These are phyloP conservation scores for Cladosporium sphaerospermum DNA, from an alignment of 2,329 filamentous ascomycete species.

Conservation along the genomic window DNA sequence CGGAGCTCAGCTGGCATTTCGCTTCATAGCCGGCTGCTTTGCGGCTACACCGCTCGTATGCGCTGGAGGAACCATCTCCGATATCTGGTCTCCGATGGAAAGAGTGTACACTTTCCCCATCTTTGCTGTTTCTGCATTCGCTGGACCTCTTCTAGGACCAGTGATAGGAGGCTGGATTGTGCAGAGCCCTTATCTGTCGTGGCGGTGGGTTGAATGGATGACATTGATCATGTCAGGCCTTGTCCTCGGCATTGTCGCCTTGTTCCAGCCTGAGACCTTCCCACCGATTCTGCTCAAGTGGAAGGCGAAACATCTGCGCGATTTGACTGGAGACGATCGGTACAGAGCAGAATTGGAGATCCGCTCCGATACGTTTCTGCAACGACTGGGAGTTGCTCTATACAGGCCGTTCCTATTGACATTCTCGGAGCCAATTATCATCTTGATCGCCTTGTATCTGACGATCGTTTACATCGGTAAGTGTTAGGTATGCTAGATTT, in stretches of 20 bases:
- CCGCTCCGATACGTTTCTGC: conserved; percentile 12
- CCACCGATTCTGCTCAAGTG: conserved; percentile 32
- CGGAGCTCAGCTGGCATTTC: conserved; percentile 18
- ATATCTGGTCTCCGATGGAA: conserved; percentile 20
- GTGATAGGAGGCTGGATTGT: conserved; percentile 40
- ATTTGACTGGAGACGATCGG: conserved; percentile 20
- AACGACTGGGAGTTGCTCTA: conserved; percentile 12
- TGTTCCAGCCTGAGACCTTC: conserved; percentile 47
- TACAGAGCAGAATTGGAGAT: conserved; percentile 10
- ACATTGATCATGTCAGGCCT: conserved; percentile 22
- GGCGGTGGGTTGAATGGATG: conserved; percentile 45
- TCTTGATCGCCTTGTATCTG: conserved; percentile 46
- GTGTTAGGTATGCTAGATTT: too few species aligned
- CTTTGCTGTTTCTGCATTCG: conserved; percentile 17
- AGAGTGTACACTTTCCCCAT: conserved; percentile 19
- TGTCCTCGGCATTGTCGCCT: conserved; percentile 23
- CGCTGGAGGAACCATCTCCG: conserved; percentile 21
- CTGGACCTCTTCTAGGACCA: conserved; percentile 35
- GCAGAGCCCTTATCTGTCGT: conserved; percentile 17
- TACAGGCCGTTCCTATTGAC: conserved; percentile 16
- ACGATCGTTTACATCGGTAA: conserved; percentile 40
- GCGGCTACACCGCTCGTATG: conserved; percentile 19
- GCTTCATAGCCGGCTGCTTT: conserved; percentile 23
- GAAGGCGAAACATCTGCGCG: conserved; percentile 27
- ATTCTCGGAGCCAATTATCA: conserved; percentile 37